Base-by-base conservation (phyloP, 495 filamentous ascomycete genomes). In the Terfezia claveryi region DNA sequence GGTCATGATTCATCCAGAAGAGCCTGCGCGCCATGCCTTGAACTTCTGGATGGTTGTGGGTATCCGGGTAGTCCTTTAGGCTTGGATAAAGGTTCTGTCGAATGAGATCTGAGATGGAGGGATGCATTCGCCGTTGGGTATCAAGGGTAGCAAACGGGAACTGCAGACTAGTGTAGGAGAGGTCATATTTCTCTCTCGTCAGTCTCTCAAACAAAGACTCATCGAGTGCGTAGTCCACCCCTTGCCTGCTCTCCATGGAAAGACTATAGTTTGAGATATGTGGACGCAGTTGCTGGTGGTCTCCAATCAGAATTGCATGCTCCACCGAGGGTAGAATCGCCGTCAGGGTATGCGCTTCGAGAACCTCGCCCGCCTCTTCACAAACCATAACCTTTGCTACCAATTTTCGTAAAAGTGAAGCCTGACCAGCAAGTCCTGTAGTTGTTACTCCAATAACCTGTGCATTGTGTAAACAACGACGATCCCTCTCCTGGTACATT, bases 341-440 rank as follows among this genome's bases (percentile, higher is more conserved):
- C 0, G 80, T 76, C 8, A 89, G 68, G 0, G 79, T 67, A 63
- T 88, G 82, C 0, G 79, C 72, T 59, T 88, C 83, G 23, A 87
- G 66, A 0, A 89, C 80, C 57, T 88, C 82, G 1, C 76, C 83
- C 2, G 85, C 85, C 61, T 91, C 85, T 68, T 89, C 84, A 58
- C 77, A 80, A 5, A 89, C 41, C 53, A 92, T 58, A 2, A 86
- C 79, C 62, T 89, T 89, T 37, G 73, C 70, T 23, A 67, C 62
- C 4, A 89, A 55, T 14, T 72, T 71, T 36, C 73, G 72, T 1
- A 93, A 73, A 50, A 82, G 65, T 2, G 75, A 67, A 1, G 85
- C 61, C 49, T 82, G 80, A 12, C 72, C 69, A 8, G 84, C 84
- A 5, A 91, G 67, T 0, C 85, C 83, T 0, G 80, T 77, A 1